These are phyloP conservation scores for Areca catechu DNA, from an alignment of 176 grass and related monocot species.

Conservation along the genomic window DNA sequence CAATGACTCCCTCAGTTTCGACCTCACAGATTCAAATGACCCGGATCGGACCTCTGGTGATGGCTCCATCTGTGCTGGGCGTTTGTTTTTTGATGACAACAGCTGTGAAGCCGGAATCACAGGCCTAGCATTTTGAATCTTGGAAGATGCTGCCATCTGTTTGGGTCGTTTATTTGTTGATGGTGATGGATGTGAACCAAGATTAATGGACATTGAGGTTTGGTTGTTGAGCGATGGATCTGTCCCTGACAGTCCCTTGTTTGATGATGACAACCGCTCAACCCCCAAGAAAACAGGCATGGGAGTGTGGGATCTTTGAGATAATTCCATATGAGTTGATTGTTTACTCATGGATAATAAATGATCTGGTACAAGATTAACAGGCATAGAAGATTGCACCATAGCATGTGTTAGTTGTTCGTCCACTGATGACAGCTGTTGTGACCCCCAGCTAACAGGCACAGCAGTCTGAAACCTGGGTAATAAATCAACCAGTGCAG, in stretches of 20 bases:
- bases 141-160: slow-evolving; percentile 9
- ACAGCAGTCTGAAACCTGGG: background rate
- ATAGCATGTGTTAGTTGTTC: slow-evolving; percentile 1
- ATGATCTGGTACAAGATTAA: slow-evolving; percentile 16
- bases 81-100: slow-evolving; percentile 23
- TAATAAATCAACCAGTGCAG: slow-evolving; percentile 15
- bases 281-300: slow-evolving; percentile 10
- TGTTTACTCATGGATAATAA: slow-evolving; percentile 31
- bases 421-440: slow-evolving; percentile 7
- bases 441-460: slow-evolving; percentile 3
- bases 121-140: slow-evolving; percentile 29
- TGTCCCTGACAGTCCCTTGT: slow-evolving; percentile 12
- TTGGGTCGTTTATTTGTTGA: slow-evolving; percentile 17
- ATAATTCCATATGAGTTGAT: slow-evolving; percentile 23
- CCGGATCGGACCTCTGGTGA: slow-evolving; percentile 16
- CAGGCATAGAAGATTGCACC: slow-evolving; percentile 5
- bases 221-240: slow-evolving; percentile 17
- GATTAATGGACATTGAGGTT: slow-evolving; percentile 29
- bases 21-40: slow-evolving; percentile 32
- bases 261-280: slow-evolving; percentile 10
- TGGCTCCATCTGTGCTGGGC: slow-evolving; percentile 21
- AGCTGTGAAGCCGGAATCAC: background rate
- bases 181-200: slow-evolving; percentile 25
- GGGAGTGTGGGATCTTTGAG: slow-evolving; percentile 16
- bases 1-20: slow-evolving; percentile 52